phyloP scores from a whole-genome alignment of 2,329 filamentous ascomycete genomes.

The Arthrobotrys iridis region DNA sequence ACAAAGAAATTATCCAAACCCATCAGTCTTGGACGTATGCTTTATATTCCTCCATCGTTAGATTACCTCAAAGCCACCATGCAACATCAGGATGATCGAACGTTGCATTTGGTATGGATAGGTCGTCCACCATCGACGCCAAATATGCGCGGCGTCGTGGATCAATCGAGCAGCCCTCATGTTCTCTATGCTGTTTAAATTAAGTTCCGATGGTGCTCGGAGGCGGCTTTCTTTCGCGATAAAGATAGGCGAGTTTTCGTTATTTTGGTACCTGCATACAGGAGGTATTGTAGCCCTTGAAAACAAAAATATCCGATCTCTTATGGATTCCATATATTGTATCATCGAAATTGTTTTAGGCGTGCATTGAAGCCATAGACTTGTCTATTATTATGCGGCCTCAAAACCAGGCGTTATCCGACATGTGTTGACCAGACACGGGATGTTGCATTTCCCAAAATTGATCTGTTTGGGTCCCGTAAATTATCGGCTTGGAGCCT shows the following conservation, averaged over 20 bases:
- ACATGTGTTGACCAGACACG: conserved; percentile 2
- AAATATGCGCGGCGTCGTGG: conserved; percentile 4
- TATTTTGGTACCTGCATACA: conserved; percentile 19
- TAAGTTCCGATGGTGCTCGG: conserved; percentile 26
- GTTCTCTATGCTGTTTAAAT: too few relatives aligned
- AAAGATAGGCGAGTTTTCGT: conserved; percentile 11
- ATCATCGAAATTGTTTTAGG: not conserved
- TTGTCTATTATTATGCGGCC: too few relatives aligned
- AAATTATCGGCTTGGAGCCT: not conserved
- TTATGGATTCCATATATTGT: not conserved
- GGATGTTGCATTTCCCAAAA: conserved; percentile 14
- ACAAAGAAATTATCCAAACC: not conserved
- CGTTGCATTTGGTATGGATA: conserved; percentile 8
- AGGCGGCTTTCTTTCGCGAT: not conserved
- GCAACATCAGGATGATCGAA: conserved; percentile 4
- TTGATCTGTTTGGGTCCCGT: too few relatives aligned
- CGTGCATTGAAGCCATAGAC: not conserved
- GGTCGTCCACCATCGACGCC: not conserved
- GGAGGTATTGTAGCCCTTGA: not conserved
- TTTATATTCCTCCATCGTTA: conserved; percentile 12
- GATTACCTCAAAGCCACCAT: conserved; percentile 9
- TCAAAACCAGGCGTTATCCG: not conserved
- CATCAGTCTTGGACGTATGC: not conserved
- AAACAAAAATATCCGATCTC: conserved; percentile 16
- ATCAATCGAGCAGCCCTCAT: not conserved